A percentile compares a stretch with the other conserved stretches of the same genome.
phyloP scores from a whole-genome alignment of 2,329 filamentous ascomycete genomes.

The Laburnicola sp. region DNA sequence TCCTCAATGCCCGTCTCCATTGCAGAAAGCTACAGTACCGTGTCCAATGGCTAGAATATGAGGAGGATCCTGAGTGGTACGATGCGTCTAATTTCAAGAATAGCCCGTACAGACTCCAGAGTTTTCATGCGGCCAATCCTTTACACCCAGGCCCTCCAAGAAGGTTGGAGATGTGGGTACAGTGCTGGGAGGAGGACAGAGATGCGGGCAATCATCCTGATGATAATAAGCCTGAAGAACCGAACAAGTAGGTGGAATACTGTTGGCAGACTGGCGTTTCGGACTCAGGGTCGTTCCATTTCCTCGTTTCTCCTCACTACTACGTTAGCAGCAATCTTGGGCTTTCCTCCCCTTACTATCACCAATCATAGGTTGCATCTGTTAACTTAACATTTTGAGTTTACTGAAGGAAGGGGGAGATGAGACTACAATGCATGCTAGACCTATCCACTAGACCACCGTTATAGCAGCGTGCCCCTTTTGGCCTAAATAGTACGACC shows the following conservation, averaged over 20 bases:
- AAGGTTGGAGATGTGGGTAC: conserved; percentile 8
- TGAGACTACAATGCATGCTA: too few species aligned
- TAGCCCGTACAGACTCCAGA: conserved; percentile 12
- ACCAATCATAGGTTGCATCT: too few species aligned
- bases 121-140: conserved; percentile 10
- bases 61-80: conserved; percentile 14
- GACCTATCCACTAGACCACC: too few species aligned
- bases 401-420: too few species aligned
- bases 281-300: background rate
- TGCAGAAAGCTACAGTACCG: conserved; percentile 9
- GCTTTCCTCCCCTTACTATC: too few species aligned
- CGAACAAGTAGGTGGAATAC: background rate
- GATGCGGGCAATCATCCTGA: conserved; percentile 6
- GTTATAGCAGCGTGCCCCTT: too few species aligned
- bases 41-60: conserved; percentile 14
- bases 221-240: conserved; percentile 7
- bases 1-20: conserved; percentile 21
- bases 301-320: too few species aligned
- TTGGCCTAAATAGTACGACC: too few species aligned
- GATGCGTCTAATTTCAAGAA: conserved; percentile 17
- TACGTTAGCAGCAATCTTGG: too few species aligned
- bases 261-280: background rate
- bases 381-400: too few species aligned
- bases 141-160: conserved; percentile 8
- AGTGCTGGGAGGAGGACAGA: conserved; percentile 10